Evolutionary conservation across 192 early-diverging fungal genomes (phyloP).

Genomic region (Coemansia sp.): DNA sequence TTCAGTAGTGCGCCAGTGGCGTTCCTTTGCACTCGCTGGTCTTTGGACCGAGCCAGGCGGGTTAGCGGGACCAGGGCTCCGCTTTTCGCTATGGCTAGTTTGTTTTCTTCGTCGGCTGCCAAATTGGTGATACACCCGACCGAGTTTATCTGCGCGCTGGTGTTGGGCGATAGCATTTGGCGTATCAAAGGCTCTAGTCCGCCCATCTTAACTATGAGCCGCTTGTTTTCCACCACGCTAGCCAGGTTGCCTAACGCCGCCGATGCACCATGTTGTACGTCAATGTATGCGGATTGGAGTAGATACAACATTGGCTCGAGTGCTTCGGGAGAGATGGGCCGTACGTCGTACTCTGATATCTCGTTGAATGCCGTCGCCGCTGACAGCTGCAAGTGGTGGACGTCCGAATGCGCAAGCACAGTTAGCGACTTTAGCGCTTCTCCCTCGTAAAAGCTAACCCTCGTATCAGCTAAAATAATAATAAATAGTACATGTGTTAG

Average conservation of each 20-base stretch:
- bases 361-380: constrained; percentile 89
- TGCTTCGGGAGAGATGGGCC: constrained; percentile 66
- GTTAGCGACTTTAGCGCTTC: constrained; percentile 75
- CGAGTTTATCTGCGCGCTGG: constrained; percentile 86
- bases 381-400: constrained; percentile 80
- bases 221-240: constrained; percentile 69
- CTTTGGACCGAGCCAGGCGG: constrained; percentile 72
- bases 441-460: constrained; percentile 72
- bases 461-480: constrained; percentile 15
- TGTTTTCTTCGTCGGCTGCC: constrained; percentile 81
- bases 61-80: constrained; percentile 76
- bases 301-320: constrained; percentile 76
- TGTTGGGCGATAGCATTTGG: constrained; percentile 76
- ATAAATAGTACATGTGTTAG: neutral
- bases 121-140: constrained; percentile 93
- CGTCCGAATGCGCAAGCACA: constrained; percentile 80
- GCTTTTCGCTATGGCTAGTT: constrained; percentile 77
- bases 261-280: constrained; percentile 79
- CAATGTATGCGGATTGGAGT: constrained; percentile 73
- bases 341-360: constrained; percentile 82
- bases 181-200: constrained; percentile 76
- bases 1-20: constrained; percentile 89
- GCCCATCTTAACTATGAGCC: constrained; percentile 77
- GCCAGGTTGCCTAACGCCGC: constrained; percentile 85
- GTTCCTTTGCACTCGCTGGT: constrained; percentile 83